phyloP scores from a whole-genome alignment of 1,284 basidiomycete species.

The Moesziomyces sp. region DNA sequence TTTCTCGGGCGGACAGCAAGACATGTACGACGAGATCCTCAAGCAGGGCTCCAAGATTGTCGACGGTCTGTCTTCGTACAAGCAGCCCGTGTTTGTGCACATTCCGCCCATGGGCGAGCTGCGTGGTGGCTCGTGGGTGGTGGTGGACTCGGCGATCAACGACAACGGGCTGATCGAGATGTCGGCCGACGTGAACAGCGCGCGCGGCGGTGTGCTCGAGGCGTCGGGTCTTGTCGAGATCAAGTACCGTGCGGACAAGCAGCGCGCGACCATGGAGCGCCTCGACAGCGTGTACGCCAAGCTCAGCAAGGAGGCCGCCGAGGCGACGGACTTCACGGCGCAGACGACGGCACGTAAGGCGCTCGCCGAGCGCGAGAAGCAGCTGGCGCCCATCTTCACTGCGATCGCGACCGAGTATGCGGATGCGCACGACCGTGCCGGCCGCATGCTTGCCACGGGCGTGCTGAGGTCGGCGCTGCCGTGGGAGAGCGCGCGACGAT shows the following conservation, averaged over 20 bases:
- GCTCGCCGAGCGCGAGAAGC: slow-evolving; percentile 81
- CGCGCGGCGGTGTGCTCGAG: slow-evolving; percentile 89
- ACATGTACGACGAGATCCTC: slow-evolving; percentile 76
- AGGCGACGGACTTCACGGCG: slow-evolving; percentile 77
- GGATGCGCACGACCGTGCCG: slow-evolving; percentile 93
- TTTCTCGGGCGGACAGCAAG: slow-evolving; percentile 98
- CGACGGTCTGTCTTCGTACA: slow-evolving; percentile 95
- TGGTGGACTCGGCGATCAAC: slow-evolving; percentile 93
- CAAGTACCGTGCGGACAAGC: slow-evolving; percentile 76
- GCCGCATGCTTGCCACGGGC: slow-evolving; percentile 98
- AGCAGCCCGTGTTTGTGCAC: slow-evolving; percentile 98
- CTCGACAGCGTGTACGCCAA: slow-evolving; percentile 85
- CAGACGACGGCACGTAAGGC: slow-evolving; percentile 71
- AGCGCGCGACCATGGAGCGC: slow-evolving; percentile 92
- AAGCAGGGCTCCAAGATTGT: slow-evolving; percentile 77
- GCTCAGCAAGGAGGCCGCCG: slow-evolving; percentile 75
- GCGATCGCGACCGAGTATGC: slow-evolving; percentile 94
- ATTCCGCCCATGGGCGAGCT: slow-evolving; percentile 98
- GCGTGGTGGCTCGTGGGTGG: slow-evolving; percentile 99
- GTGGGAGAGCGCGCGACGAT: slow-evolving; percentile 78
- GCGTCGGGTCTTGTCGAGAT: slow-evolving; percentile 88
- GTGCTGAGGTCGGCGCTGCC: slow-evolving; percentile 78
- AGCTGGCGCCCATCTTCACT: slow-evolving; percentile 88
- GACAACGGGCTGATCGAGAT: slow-evolving; percentile 96
- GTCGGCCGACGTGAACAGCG: slow-evolving; percentile 85